Base-by-base conservation (phyloP, 352 stramenopile species). In the Albugo laibachii region DNA sequence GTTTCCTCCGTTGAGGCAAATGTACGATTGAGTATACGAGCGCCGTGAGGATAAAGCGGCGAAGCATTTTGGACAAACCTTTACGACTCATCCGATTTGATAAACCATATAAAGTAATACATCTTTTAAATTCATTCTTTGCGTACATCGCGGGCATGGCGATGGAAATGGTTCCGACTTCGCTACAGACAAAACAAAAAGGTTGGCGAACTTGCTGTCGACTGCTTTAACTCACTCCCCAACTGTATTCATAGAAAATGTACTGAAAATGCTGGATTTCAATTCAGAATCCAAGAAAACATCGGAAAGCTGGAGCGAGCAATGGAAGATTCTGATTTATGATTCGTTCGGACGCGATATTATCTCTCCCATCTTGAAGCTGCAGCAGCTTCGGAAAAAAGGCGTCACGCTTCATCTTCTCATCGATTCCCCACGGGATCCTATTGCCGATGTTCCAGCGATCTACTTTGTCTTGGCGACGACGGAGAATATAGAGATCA, bases 391-490 rank as follows among this genome's bases (percentile, higher is more conserved):
- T 13, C 83, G 94, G 40, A 88, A 94, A 52, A 93, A 95, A 34
- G 75, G 94, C 44, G 93, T 99, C 41, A 99, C 95, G 38, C 71
- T 99, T 18, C 94, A 98, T 64, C 85, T 98, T 69, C 67, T 97
- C 46, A 64, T 98, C 15, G 80, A 96, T 15, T 67, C 67, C 15
- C 87, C 97, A 43, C 76, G 95, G 5, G 93, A 98, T 48, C 67
- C 83, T 21, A 97, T 99, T 46, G 87, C 92, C 5, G 94, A 98
- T 57, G 94, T 98, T 1, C 91, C 92, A 4, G 94, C 87, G 36
- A 88, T 98, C 20, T 98, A 98, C 65, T 98, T 99, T 63, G 87
- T 97, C 50, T 63, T 83, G 47, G 92, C 95, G 11, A 98, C 88
- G 20, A 67, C 72, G 27, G 77, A 89, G 31, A 99, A 98, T 59